phyloP scores from a whole-genome alignment of 2,329 filamentous ascomycete genomes.

The Leptographium lundbergii region DNA sequence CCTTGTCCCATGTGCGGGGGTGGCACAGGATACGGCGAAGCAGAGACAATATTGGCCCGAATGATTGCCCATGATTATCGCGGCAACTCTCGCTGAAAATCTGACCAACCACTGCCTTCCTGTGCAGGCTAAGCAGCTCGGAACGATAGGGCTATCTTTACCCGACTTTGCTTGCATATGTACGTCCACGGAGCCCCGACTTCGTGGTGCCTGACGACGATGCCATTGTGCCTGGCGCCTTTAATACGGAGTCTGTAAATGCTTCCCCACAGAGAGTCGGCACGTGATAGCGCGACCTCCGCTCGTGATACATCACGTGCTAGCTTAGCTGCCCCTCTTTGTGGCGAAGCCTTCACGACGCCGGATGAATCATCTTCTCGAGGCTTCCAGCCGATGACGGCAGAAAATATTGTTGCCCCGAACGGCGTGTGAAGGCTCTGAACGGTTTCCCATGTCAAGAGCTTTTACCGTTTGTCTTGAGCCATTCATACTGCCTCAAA shows the following conservation, averaged over 20 bases:
- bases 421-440: background rate
- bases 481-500: background rate
- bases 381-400: background rate
- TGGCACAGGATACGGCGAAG: background rate
- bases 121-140: background rate
- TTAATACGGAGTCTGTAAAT: background rate
- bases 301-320: background rate
- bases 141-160: background rate
- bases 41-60: background rate
- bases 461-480: too few relatives aligned
- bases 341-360: background rate
- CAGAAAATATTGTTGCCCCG: background rate
- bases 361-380: background rate
- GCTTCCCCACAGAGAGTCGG: background rate
- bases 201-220: background rate
- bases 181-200: background rate
- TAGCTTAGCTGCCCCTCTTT: background rate
- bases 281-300: background rate
- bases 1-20: background rate
- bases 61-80: background rate
- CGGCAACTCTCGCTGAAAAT: conserved; percentile 5
- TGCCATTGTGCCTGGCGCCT: background rate
- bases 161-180: background rate
- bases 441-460: background rate
- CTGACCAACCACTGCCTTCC: background rate